These are phyloP conservation scores for Globisporangium barbulae DNA, from an alignment of 352 stramenopile species.

Conservation along the genomic window DNA sequence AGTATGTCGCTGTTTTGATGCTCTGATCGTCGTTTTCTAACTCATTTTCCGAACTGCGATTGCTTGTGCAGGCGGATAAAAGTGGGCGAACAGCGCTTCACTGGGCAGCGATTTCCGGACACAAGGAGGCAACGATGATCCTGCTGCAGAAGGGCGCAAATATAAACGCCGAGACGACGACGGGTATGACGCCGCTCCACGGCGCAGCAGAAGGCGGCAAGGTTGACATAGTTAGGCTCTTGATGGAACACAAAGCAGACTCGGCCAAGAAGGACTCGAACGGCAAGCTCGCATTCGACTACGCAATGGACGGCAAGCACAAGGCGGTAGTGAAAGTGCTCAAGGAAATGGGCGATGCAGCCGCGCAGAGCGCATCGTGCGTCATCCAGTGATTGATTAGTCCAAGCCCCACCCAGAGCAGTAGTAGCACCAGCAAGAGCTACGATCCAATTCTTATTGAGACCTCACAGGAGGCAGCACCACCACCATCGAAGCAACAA, in stretches of 20 bases:
- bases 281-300: slow-evolving; percentile 90
- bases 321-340: slow-evolving; percentile 90
- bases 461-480: not conserved
- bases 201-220: slow-evolving; percentile 88
- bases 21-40: not conserved
- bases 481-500: not conserved
- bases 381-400: slow-evolving; percentile 60
- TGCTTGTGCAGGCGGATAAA: slow-evolving; percentile 79
- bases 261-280: slow-evolving; percentile 87
- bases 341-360: slow-evolving; percentile 91
- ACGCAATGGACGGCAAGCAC: slow-evolving; percentile 91
- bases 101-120: slow-evolving; percentile 91
- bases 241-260: slow-evolving; percentile 90
- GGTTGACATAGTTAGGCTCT: slow-evolving; percentile 88
- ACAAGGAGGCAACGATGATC: slow-evolving; percentile 88
- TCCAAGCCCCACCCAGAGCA: not conserved
- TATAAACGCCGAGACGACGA: slow-evolving; percentile 89
- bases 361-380: slow-evolving; percentile 82
- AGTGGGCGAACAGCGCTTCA: slow-evolving; percentile 90
- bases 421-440: slow-evolving; percentile 3
- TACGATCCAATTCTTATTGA: slow-evolving; percentile 6
- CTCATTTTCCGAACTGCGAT: not conserved
- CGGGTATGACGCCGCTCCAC: slow-evolving; percentile 88
- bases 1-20: not conserved
- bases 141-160: slow-evolving; percentile 82